Evolutionary conservation across 805 yeast genomes (phyloP).

Genomic region (Kuraishia molischiana): DNA sequence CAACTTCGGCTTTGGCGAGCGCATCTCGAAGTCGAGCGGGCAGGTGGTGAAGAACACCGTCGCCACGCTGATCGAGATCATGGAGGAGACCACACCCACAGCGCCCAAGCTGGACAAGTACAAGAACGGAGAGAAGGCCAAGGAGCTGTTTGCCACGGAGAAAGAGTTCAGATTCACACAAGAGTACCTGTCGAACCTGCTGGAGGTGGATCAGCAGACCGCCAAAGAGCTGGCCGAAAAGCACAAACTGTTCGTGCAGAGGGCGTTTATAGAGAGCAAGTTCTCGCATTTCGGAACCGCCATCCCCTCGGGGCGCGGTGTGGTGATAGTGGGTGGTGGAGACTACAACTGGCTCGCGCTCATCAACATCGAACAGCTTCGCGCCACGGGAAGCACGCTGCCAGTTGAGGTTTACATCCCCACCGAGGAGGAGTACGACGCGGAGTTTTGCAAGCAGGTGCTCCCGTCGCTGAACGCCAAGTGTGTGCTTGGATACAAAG

Average conservation of each 20-base stretch:
- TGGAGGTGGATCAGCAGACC: conserved; percentile 28
- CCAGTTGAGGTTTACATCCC: conserved; percentile 46
- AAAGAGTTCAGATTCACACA: conserved; percentile 32
- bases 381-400: conserved; percentile 31
- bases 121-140: conserved; percentile 27
- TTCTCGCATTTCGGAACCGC: conserved; percentile 22
- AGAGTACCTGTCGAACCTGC: conserved; percentile 31
- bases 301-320: conserved; percentile 20
- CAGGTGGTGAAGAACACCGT: not conserved
- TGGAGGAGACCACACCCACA: conserved; percentile 19
- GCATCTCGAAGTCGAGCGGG: not conserved
- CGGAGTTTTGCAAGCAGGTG: conserved; percentile 29
- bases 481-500: conserved; percentile 30
- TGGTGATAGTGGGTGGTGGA: conserved; percentile 46
- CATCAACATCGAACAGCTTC: conserved; percentile 34
- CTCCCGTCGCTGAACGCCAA: conserved; percentile 33
- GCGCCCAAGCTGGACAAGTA: conserved; percentile 34
- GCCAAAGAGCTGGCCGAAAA: conserved; percentile 23
- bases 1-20: not conserved
- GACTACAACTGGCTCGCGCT: conserved; percentile 40
- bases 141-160: conserved; percentile 30
- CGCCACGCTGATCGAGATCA: not conserved
- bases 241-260: conserved; percentile 25
- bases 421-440: conserved; percentile 31
- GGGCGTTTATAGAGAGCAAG: conserved; percentile 21